Conservation (phyloP, 768 basidiomycete genomes). For the Terana coerulea region DNA sequence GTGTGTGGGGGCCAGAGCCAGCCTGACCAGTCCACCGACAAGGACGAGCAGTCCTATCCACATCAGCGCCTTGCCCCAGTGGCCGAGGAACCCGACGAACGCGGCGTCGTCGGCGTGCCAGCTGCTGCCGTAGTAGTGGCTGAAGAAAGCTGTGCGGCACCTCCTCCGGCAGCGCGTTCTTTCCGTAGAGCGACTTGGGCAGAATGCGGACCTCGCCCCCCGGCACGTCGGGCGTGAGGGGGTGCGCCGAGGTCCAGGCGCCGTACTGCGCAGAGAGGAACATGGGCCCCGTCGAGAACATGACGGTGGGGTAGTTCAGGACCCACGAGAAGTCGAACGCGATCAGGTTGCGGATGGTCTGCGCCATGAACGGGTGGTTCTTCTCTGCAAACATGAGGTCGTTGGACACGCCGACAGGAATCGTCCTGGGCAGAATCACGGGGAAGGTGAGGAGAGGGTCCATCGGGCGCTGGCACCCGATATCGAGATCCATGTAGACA, state of each 20-base stretch:
- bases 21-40: constrained; percentile 60
- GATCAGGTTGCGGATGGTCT: constrained; percentile 88
- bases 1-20: constrained; percentile 45
- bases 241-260: constrained; percentile 71
- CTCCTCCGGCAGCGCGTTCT: constrained; percentile 81
- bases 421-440: constrained; percentile 90
- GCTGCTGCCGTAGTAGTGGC: constrained; percentile 96
- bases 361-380: constrained; percentile 83
- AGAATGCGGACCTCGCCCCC: constrained; percentile 80
- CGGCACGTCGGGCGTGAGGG: constrained; percentile 47
- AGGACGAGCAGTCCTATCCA: constrained; percentile 76
- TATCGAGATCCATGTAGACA: constrained; percentile 93
- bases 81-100: constrained; percentile 90
- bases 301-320: constrained; percentile 98
- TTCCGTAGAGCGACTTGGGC: constrained; percentile 97
- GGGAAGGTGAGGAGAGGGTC: constrained; percentile 85
- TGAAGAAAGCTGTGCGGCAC: constrained; percentile 91
- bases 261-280: constrained; percentile 95
- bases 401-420: constrained; percentile 96
- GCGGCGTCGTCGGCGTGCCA: constrained; percentile 99
- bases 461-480: constrained; percentile 84
- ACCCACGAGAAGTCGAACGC: constrained; percentile 93
- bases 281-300: constrained; percentile 99
- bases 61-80: constrained; percentile 87
- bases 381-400: constrained; percentile 93